These are phyloP conservation scores for Astrothelium macrocarpum DNA, from an alignment of 495 filamentous ascomycete genomes.

Conservation along the genomic window DNA sequence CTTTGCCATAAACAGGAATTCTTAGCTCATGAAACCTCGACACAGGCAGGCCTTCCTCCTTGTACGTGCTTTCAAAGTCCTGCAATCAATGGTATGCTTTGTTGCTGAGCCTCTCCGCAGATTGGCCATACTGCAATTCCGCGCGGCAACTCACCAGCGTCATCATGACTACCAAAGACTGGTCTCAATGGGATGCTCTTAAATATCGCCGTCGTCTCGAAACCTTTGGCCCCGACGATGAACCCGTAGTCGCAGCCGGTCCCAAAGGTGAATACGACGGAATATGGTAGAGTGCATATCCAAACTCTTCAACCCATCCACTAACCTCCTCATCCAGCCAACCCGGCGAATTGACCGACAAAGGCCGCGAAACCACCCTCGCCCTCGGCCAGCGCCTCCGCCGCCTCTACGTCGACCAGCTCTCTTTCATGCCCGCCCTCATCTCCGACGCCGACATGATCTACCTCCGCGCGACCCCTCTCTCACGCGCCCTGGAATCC, in stretches of 20 bases:
- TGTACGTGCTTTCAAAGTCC: constrained; percentile 40
- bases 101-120: constrained; percentile 31
- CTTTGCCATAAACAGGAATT: neutral
- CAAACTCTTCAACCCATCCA: neutral
- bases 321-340: constrained; percentile 39
- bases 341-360: constrained; percentile 81
- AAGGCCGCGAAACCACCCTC: constrained; percentile 73
- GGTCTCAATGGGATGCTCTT: constrained; percentile 54
- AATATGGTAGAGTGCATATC: constrained; percentile 48
- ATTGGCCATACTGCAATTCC: constrained; percentile 87
- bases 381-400: constrained; percentile 69
- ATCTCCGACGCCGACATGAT: constrained; percentile 58
- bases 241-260: constrained; percentile 56
- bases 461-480: constrained; percentile 76
- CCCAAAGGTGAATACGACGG: constrained; percentile 59
- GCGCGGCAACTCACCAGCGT: constrained; percentile 63
- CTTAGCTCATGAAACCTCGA: constrained; percentile 22
- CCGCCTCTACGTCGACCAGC: constrained; percentile 77
- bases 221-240: constrained; percentile 64
- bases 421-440: constrained; percentile 68
- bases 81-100: neutral
- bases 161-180: constrained; percentile 49
- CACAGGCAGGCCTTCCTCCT: constrained; percentile 59
- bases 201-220: constrained; percentile 75
- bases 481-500: constrained; percentile 77